Evolutionary conservation across 257 asterid species (phyloP), one percentile per base, ranked within the genome.

Genomic region (Cinchona pubescens): DNA sequence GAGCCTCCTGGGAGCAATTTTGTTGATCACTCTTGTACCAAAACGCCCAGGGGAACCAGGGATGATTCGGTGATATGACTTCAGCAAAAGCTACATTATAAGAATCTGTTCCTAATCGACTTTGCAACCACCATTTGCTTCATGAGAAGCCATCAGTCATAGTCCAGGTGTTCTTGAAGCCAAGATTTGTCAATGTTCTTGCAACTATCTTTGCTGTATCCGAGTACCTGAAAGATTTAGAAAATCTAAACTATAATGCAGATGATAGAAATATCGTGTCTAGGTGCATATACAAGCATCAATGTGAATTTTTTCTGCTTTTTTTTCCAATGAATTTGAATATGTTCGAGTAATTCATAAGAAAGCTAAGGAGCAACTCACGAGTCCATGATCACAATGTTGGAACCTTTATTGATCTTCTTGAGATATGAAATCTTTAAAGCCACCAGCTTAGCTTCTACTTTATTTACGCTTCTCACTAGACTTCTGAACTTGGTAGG

Each of bases 101-200:
- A 0, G 98, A 80, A 85, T 95, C 98, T 43, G 93, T 69, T 77
- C 98, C 99, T 30, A 95, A 77, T 15, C 87, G 86, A 81, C 98
- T 95, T 83, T 91, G 98, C 79, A 90, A 75, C 99, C 99, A 95
- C 27, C 99, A 97, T 75, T 83, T 86, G 84, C 96, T 66, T 75
- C 99, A 97, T 0, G 98, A 90, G 89, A 95, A 92, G 72, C 99
- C 99, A 84, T 89, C 97, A 7, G 73, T 66, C 82, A 95, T 87
- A 51, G 86, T 74, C 97, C 97, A 95, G 74, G 86, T 81, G 73
- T 88, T 95, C 84, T 91, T 92, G 81, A 95, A 95, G 71, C 98
- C 99, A 5, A 92, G 96, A 46, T 80, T 92, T 16, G 96, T 92
- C 75, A 95, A 83, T 32, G 90, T 79, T 85, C 74, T 91, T 45